phyloP scores from a whole-genome alignment of 768 basidiomycete species.

The Gymnopilus dilepis region DNA sequence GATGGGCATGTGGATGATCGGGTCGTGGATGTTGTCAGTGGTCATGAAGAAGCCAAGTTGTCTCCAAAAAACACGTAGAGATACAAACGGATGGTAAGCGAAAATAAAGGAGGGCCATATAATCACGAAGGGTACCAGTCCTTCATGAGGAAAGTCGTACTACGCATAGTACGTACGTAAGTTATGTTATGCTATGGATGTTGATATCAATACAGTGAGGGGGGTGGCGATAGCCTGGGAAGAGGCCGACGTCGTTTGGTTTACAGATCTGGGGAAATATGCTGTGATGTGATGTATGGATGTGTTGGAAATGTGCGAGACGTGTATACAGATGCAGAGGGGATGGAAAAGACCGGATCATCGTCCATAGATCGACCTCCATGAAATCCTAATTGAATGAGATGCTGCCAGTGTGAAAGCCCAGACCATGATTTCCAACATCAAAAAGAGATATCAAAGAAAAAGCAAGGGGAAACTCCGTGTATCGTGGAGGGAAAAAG shows the following conservation, averaged over 20 bases:
- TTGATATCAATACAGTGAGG: background rate
- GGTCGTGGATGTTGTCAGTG: background rate
- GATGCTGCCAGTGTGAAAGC: too few species aligned
- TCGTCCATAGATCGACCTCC: slow-evolving; percentile 5
- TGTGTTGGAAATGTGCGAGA: background rate
- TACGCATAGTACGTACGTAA: too few species aligned
- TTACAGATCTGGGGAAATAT: too few species aligned
- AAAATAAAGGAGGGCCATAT: background rate
- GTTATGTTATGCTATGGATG: background rate
- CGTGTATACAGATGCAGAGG: slow-evolving; percentile 1
- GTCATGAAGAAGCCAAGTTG: background rate
- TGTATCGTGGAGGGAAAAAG: background rate
- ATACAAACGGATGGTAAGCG: slow-evolving; percentile 1
- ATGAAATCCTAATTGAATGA: background rate
- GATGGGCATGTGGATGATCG: too few species aligned
- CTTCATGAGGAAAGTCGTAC: background rate
- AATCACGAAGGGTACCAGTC: background rate
- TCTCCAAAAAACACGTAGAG: background rate
- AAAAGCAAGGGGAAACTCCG: background rate
- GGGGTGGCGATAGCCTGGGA: too few species aligned
- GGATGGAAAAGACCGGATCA: background rate
- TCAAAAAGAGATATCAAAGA: background rate
- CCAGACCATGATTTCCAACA: background rate
- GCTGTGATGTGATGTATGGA: background rate
- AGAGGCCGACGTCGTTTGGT: too few species aligned